Conservation (phyloP, 352 stramenopile species). For the Globisporangium megalacanthum region DNA sequence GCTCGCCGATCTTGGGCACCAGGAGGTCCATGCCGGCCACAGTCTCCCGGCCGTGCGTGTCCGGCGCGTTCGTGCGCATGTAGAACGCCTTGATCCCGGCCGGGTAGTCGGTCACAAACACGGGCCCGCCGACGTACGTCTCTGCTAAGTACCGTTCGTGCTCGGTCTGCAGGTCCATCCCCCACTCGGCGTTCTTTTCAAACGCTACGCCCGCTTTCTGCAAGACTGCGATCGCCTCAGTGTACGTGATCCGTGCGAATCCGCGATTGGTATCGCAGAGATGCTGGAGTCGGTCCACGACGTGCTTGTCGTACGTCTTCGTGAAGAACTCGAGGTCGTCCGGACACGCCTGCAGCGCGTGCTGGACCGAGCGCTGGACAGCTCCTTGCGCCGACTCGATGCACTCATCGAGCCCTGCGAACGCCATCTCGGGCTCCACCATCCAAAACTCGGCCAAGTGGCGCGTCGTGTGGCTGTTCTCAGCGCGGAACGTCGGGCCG, state of each 20-base stretch:
- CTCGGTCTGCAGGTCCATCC: conserved; percentile 97
- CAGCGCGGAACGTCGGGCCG: conserved; percentile 97
- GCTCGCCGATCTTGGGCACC: conserved; percentile 94
- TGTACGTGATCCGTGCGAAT: conserved; percentile 94
- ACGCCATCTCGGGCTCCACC: conserved; percentile 94
- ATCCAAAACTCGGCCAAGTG: conserved; percentile 99
- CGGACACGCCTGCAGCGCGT: conserved; percentile 76
- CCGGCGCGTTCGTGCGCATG: conserved; percentile 95
- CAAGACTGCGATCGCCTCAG: conserved; percentile 92
- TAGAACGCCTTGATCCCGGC: conserved; percentile 99
- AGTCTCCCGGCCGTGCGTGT: conserved; percentile 80
- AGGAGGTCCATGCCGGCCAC: conserved; percentile 97
- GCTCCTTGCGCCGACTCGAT: conserved; percentile 93
- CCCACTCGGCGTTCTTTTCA: conserved; percentile 85
- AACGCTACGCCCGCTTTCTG: conserved; percentile 82
- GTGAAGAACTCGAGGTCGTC: conserved; percentile 94
- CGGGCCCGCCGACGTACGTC: conserved; percentile 56
- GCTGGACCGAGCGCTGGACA: conserved; percentile 84
- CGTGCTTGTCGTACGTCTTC: conserved; percentile 84
- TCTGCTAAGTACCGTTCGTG: conserved; percentile 96
- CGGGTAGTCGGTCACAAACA: conserved; percentile 99
- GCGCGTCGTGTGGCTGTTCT: conserved; percentile 97
- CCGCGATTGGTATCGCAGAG: conserved; percentile 55
- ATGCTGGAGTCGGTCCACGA: conserved; percentile 81
- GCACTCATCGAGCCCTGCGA: conserved; percentile 74